Evolutionary conservation across 202 grass and related monocot species (phyloP), one percentile per base, ranked within the genome.

Genomic region (Carex arenaria): DNA sequence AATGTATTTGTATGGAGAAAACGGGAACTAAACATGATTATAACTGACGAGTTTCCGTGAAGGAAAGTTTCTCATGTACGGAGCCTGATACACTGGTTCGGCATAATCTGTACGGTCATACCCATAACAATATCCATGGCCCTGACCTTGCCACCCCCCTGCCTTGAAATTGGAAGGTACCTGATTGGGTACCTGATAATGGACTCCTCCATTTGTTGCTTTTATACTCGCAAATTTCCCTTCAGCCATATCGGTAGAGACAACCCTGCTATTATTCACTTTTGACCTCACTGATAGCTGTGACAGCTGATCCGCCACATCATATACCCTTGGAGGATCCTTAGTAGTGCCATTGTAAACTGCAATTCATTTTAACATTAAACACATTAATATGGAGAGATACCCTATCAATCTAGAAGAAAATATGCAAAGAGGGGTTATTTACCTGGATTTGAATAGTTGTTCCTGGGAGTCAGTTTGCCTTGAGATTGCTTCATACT

Each of bases 21-120:
- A 11, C 28, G 52, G 59, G 23, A 78, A 60, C 73, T 78, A 78
- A 10, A n/a, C 53, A 60, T 57, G 72, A 57, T 80, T 77, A 90
- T 89, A 89, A 87, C 85, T 91, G 18, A 93, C 91, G 43, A 93
- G 89, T 82, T 94, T 94, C 92, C 84, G 89, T 4, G 85, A 85
- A 84, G 89, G 77, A 81, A 90, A 40, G 32, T 74, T 77, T 80
- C 92, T 92, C 23, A 81, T 86, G 23, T 84, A 90, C 9, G 90
- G 84, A 86, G 89, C 89, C 63, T 90, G 74, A 7, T 92, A 90
- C 3, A 83, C 32, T 64, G 87, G 77, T 20, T 83, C 87, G 3
- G 26, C 64, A 22, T 69, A 82, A 59, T 78, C 52, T 78, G 73
- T 18, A 59, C 55, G 72, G 49, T 55, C 72, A 10, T 76, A 76